Conservation (phyloP, 2,329 filamentous ascomycete species). For the Fusarium marasasianum region DNA sequence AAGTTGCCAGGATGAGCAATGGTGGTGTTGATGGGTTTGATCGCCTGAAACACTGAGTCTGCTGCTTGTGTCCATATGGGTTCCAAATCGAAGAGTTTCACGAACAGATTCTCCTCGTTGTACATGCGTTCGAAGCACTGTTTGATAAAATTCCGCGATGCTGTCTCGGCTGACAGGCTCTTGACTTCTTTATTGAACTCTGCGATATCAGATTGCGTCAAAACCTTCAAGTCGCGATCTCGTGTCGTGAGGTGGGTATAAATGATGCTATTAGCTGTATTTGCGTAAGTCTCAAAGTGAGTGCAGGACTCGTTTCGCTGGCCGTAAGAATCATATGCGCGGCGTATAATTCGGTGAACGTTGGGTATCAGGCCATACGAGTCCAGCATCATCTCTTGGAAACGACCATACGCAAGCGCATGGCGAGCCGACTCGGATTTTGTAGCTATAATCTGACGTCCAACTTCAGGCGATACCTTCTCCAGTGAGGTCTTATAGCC, state of each 20-base stretch:
- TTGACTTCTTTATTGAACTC: conserved; percentile 64
- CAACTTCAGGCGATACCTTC: conserved; percentile 63
- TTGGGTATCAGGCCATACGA: conserved; percentile 66
- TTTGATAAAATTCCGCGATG: conserved; percentile 66
- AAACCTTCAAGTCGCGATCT: conserved; percentile 62
- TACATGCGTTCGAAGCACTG: conserved; percentile 68
- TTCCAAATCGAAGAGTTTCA: conserved; percentile 65
- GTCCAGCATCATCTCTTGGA: conserved; percentile 66
- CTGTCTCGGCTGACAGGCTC: conserved; percentile 61
- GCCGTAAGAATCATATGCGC: conserved; percentile 63
- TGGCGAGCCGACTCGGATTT: conserved; percentile 68
- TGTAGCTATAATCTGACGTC: conserved; percentile 62
- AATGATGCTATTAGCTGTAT: conserved; percentile 64
- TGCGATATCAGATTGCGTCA: conserved; percentile 64
- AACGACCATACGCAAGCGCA: conserved; percentile 68
- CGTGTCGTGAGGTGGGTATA: conserved; percentile 62
- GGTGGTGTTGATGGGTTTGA: conserved; percentile 60
- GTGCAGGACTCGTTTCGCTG: conserved; percentile 53
- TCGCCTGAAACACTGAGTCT: conserved; percentile 60
- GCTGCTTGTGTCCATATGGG: conserved; percentile 60
- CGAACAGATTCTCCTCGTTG: conserved; percentile 63
- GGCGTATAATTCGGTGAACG: conserved; percentile 61
- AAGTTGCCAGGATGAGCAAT: conserved; percentile 65
- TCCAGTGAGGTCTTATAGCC: conserved; percentile 64
- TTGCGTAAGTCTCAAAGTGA: conserved; percentile 63